These are phyloP conservation scores for Penicillium silybi DNA, from an alignment of 495 filamentous ascomycete genomes.

Conservation along the genomic window DNA sequence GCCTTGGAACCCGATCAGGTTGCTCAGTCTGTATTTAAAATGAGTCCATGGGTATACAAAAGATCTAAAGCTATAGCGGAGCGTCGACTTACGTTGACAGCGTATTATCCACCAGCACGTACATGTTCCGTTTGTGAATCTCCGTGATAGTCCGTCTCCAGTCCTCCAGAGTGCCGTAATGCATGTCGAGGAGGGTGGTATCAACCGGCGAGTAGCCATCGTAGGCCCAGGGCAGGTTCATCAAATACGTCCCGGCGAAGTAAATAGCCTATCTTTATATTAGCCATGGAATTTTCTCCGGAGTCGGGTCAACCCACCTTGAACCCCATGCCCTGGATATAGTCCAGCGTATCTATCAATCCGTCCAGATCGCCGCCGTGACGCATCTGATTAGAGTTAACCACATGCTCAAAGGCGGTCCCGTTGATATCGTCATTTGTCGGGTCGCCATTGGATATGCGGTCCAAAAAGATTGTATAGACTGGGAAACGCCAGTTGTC, in stretches of 20 bases:
- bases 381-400: constrained; percentile 36
- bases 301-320: constrained; percentile 11
- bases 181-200: constrained; percentile 36
- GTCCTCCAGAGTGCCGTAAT: constrained; percentile 34
- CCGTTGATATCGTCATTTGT: constrained; percentile 17
- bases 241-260: constrained; percentile 35
- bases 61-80: not conserved
- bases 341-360: constrained; percentile 33
- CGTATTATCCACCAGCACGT: constrained; percentile 39
- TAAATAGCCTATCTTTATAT: constrained; percentile 26
- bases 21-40: constrained; percentile 30
- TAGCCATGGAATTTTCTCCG: constrained; percentile 2
- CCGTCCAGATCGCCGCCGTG: constrained; percentile 38
- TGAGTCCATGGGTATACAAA: not conserved
- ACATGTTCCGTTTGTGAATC: constrained; percentile 37
- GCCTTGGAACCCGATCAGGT: constrained; percentile 45
- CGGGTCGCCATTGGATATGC: constrained; percentile 38
- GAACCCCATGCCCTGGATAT: constrained; percentile 40
- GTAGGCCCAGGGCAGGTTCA: constrained; percentile 42
- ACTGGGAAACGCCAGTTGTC: constrained; percentile 42
- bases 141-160: constrained; percentile 31
- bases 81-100: constrained; percentile 30
- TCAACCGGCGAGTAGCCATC: constrained; percentile 39
- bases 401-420: constrained; percentile 28
- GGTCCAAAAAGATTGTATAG: constrained; percentile 39